Evolutionary conservation across 176 grass and related monocot genomes (phyloP).

Genomic region (Canna indica): DNA sequence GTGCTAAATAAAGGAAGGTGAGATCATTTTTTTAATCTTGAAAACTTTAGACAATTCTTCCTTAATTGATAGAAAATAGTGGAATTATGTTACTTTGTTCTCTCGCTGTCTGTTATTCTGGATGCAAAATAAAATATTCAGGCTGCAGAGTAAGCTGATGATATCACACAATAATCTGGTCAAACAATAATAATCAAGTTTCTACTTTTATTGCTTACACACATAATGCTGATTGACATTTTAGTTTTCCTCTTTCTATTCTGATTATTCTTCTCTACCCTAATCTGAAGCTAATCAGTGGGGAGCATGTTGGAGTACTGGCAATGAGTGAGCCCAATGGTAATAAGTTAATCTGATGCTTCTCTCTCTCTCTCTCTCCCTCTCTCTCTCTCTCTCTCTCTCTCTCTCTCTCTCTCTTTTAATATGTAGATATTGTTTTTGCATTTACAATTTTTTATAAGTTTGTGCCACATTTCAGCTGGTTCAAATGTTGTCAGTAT

Average conservation of each 20-base stretch:
- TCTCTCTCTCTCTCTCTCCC: too few species aligned
- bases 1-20: too few species aligned
- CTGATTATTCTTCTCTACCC: constrained; percentile 9
- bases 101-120: neutral
- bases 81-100: neutral
- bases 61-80: neutral
- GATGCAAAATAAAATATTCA: neutral
- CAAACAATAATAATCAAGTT: neutral
- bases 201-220: neutral
- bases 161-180: neutral
- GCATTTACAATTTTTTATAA: neutral
- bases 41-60: neutral
- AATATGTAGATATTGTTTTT: neutral
- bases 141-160: neutral
- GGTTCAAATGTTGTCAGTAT: constrained; percentile 98
- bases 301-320: constrained; percentile 79
- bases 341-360: constrained; percentile 24
- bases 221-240: neutral
- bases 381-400: too few species aligned
- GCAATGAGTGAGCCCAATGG: constrained; percentile 97
- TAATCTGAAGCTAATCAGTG: constrained; percentile 78
- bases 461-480: constrained; percentile 38
- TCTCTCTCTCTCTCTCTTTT: neutral
- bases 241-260: neutral
- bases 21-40: neutral